Evolutionary conservation across 2,329 filamentous ascomycete species (phyloP), one percentile per base, ranked within the genome.

Genomic region (Chaetomiaceae sp.): DNA sequence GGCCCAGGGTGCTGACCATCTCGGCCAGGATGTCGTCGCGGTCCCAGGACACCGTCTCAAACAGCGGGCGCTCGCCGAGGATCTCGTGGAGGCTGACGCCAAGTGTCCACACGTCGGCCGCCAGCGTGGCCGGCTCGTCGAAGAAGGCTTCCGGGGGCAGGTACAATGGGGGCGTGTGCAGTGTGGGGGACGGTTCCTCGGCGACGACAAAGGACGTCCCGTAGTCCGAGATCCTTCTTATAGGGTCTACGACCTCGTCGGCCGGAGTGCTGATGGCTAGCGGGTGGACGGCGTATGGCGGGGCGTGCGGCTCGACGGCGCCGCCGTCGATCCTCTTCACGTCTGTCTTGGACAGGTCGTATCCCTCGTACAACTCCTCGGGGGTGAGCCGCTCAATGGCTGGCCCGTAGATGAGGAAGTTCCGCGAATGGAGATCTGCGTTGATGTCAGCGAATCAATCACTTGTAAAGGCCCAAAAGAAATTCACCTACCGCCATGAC

Each of bases 91-190:
- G 45, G 51, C 29, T 60, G 15, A 62, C 58, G 31, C 60, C 61
- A 17, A 63, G 59, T 17, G 59, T 61, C 58, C 60, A 64, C 46
- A 63, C 56, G 36, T 63, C 61, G 23, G 60, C 61, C 11, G 61
- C 61, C 29, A 52, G 29, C 11, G 57, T 61, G 48, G 60, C 56
- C 22, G 58, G 56, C 9, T 63, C 60, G 25, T 53, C 17, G 46
- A 63, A 63, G 47, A 61, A 60, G 31, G 53, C 59, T 50, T 63
- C 59, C 6, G 61, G 60, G n/a, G 63, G 60, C 4, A 54, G 58
- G 46, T 55, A 63, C 34, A 59, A 57, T 19, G 54, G 44, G n/a
- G 60, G 61, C 9, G 59, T 61, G 29, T 54, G 43, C 4, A 62
- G 54, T 22, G 51, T 4, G 29, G 39, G 39, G 3, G 46, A 4